Evolutionary conservation across 2,329 filamentous ascomycete genomes (phyloP).

Genomic region (Alternaria burnsii): DNA sequence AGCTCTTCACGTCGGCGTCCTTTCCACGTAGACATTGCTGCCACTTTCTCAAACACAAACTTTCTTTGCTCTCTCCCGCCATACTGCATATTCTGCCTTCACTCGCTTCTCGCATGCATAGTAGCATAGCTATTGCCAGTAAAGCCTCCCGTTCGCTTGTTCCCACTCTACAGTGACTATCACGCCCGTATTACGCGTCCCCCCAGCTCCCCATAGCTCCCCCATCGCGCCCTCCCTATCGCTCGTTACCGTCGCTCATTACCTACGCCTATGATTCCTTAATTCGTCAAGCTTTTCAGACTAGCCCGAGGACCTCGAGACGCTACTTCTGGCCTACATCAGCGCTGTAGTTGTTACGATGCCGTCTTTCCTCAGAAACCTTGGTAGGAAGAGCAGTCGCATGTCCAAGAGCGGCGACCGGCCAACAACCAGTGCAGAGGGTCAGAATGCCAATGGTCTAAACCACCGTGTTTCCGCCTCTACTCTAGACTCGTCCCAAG

Average conservation of each 20-base stretch:
- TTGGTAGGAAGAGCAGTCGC: conserved; percentile 76
- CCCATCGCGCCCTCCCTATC: conserved; percentile 19
- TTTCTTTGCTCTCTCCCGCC: conserved; percentile 16
- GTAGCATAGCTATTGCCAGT: conserved; percentile 29
- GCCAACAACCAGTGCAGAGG: conserved; percentile 26
- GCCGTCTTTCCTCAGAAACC: conserved; percentile 74
- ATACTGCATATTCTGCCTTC: conserved; percentile 28
- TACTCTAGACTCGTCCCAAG: conserved; percentile 64
- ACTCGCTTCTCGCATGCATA: conserved; percentile 31
- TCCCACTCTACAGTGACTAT: conserved; percentile 22
- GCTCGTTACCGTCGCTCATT: conserved; percentile 30
- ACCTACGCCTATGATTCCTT: background rate
- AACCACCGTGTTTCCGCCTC: conserved; percentile 67
- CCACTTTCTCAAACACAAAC: conserved; percentile 15
- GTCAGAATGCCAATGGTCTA: conserved; percentile 49
- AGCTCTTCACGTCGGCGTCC: conserved; percentile 18
- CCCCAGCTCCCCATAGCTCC: conserved; percentile 20
- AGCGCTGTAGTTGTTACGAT: conserved; percentile 38
- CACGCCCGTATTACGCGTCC: conserved; percentile 39
- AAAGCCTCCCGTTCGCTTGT: conserved; percentile 24
- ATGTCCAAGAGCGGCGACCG: conserved; percentile 62
- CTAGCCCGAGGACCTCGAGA: background rate
- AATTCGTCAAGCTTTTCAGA: background rate
- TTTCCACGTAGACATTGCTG: conserved; percentile 6
- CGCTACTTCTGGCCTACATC: conserved; percentile 1